Evolutionary conservation across 2,329 filamentous ascomycete species (phyloP), one percentile per base, ranked within the genome.

Genomic region (Polytolypa hystricis): DNA sequence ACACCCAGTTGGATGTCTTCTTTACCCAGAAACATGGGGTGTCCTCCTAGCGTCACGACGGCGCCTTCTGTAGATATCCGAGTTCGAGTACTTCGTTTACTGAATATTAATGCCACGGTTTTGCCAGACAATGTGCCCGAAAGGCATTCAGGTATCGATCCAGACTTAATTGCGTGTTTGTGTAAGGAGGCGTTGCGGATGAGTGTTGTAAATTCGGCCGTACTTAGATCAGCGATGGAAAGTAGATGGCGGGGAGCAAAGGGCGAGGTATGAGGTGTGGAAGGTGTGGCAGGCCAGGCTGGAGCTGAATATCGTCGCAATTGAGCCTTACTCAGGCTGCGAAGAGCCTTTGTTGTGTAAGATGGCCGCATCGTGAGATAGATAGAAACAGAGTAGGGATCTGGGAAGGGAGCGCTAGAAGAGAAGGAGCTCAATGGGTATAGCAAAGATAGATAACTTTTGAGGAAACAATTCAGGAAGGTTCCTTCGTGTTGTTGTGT

Each of bases 21-120:
- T 56, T 87, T 91, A 52, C 87, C 86, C 40, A 98, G 63, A 57
- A 98, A 98, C 87, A 98, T 95, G 15, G 91, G 80, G 51, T 94
- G 82, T 0, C 89, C 91, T 25, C 87, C 86, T 69, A 98, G 73
- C 41, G 84, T 69, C n/a, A 81, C 75, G 25, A 95, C 79, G 9
- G 91, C 91, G 5, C 81, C 81, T 67, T 98, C 91, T 2, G 87
- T 95, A 2, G 86, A 94, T 20, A 98, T 80, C 43, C 91, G 79
- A 9, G 91, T 98, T 42, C 91, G 77, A 9, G 91, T 98, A 51
- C 83, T 93, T 48, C 87, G 79, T 67, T 98, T 98, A 71, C 74
- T 93, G 69, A 98, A 98, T 71, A 93, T 84, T 78, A 98, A 81
- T 47, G 91, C 89, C 20, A 98, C 75, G 0, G 86, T 87, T 60